Percentiles rank a stretch among this genome's conserved stretches.
Conservation (phyloP, 2,329 filamentous ascomycete genomes). For the Microsporum ferrugineum region DNA sequence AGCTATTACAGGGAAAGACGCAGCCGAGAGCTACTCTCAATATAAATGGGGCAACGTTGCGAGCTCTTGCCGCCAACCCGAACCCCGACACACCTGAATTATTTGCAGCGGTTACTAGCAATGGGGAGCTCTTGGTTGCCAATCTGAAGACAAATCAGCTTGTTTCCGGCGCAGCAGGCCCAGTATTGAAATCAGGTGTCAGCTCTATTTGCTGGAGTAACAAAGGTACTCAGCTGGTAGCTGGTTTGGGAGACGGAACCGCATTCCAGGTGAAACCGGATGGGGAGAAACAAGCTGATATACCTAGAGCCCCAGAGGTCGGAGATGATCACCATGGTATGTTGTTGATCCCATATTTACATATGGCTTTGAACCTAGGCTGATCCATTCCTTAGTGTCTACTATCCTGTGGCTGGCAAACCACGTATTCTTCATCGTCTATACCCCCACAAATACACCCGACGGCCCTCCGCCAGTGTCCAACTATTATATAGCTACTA, state of each 20-base stretch:
- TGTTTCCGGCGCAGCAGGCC: constrained; percentile 48
- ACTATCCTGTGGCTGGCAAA: constrained; percentile 83
- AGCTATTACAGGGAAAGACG: constrained; percentile 53
- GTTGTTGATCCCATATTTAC: constrained; percentile 19
- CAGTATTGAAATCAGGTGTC: constrained; percentile 59
- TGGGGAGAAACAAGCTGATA: constrained; percentile 62
- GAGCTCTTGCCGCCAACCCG: constrained; percentile 70
- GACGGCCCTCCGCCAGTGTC: constrained; percentile 50
- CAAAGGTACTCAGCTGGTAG: constrained; percentile 83
- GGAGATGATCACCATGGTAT: constrained; percentile 55
- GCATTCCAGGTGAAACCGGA: constrained; percentile 74
- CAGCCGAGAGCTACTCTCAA: constrained; percentile 62
- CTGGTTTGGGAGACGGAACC: constrained; percentile 69
- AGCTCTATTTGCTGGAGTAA: constrained; percentile 85
- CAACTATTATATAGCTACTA: constrained; percentile 67
- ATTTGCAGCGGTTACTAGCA: constrained; percentile 67
- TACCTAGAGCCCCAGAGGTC: constrained; percentile 64
- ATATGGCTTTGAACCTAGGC: not conserved
- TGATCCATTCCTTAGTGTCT: constrained; percentile 43
- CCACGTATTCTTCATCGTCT: constrained; percentile 66
- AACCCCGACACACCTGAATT: constrained; percentile 58
- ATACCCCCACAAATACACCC: constrained; percentile 52
- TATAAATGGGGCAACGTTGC: constrained; percentile 63
- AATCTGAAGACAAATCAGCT: constrained; percentile 60
- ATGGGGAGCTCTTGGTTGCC: constrained; percentile 72